Conservation (phyloP, 352 stramenopile species). For the Blastocystis sp. region DNA sequence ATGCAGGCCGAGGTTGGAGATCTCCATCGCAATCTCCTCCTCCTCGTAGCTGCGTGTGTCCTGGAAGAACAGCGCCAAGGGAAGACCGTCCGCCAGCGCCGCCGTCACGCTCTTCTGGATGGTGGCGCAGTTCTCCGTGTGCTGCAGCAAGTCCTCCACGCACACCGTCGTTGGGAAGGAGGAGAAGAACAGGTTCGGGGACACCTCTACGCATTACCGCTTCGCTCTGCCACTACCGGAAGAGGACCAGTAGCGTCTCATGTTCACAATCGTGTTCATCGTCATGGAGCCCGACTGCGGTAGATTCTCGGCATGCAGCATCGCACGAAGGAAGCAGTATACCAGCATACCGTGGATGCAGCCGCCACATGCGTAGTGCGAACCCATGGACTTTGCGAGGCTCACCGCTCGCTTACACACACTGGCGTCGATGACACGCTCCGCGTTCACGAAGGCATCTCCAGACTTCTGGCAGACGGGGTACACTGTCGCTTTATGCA, state of each 20-base stretch:
- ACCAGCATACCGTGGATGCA: slow-evolving; percentile 62
- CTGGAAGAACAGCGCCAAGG: background rate
- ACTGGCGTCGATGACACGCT: background rate
- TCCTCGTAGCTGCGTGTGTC: background rate
- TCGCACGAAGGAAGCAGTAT: slow-evolving; percentile 22
- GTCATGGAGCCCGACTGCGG: background rate
- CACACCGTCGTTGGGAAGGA: slow-evolving; percentile 16
- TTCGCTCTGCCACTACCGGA: background rate
- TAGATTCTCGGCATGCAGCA: background rate
- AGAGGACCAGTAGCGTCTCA: slow-evolving; percentile 37
- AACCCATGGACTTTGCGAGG: background rate
- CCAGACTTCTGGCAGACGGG: background rate
- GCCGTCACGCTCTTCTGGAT: background rate
- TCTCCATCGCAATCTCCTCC: slow-evolving; percentile 10
- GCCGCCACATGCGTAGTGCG: background rate
- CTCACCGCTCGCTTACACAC: background rate
- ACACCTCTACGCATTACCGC: background rate
- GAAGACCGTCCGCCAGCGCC: slow-evolving; percentile 1
- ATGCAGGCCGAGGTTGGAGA: slow-evolving; percentile 62
- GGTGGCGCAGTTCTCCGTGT: background rate
- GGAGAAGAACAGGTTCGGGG: background rate
- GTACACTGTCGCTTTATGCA: background rate
- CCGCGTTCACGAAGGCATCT: slow-evolving; percentile 3
- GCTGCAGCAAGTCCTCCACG: background rate
- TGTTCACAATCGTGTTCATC: slow-evolving; percentile 61